phyloP scores from a whole-genome alignment of 331 rosid species.

The Quercus phellos region DNA sequence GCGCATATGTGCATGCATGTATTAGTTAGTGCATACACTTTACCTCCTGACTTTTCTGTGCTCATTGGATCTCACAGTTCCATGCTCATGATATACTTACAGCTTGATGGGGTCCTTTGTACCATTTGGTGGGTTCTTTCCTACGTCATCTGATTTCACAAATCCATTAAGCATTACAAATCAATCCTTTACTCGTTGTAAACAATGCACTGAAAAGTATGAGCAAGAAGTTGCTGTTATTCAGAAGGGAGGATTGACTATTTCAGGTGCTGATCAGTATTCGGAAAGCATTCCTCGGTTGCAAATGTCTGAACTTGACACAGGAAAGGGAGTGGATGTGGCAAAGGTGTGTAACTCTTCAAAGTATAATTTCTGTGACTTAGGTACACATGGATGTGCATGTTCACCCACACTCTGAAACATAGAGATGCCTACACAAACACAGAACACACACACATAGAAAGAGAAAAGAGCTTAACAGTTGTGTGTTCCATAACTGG shows the following conservation, averaged over 20 bases:
- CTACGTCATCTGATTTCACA: conserved; percentile 51
- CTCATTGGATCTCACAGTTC: conserved; percentile 51
- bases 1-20: conserved; percentile 11
- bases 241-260: conserved; percentile 43
- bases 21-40: conserved; percentile 18
- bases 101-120: conserved; percentile 97
- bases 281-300: conserved; percentile 55
- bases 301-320: conserved; percentile 42
- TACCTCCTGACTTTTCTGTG: conserved; percentile 42
- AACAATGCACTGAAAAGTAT: conserved; percentile 65
- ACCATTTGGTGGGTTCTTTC: conserved; percentile 88
- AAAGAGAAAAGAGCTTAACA: background rate
- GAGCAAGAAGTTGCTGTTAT: conserved; percentile 70
- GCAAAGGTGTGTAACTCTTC: conserved; percentile 66
- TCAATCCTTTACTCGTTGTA: conserved; percentile 47
- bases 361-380: conserved; percentile 24
- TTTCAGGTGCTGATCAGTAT: conserved; percentile 24
- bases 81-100: conserved; percentile 54
- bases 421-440: background rate
- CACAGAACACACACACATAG: no score
- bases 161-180: conserved; percentile 35
- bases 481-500: conserved; percentile 5
- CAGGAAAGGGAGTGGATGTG: conserved; percentile 44
- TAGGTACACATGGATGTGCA: conserved; percentile 26
- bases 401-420: conserved; percentile 15